These are phyloP conservation scores for Barnettozyma salicaria DNA, from an alignment of 805 yeast genomes.

Conservation along the genomic window DNA sequence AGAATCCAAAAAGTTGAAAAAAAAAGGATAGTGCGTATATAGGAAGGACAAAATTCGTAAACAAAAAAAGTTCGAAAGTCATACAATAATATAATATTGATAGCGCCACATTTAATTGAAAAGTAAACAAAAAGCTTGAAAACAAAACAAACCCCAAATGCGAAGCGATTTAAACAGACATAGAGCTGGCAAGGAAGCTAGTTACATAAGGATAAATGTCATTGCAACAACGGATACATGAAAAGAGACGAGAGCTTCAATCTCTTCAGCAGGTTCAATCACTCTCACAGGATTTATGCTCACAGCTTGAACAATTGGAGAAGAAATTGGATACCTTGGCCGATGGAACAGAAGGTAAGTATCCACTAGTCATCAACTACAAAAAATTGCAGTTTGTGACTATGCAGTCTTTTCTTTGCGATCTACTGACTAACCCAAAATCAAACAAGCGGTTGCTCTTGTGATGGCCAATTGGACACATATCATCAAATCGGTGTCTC, in stretches of 20 bases:
- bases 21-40: no score
- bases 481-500: slow-evolving; percentile 51
- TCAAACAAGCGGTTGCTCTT: slow-evolving; percentile 39
- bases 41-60: no score
- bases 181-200: background rate
- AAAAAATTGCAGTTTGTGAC: background rate
- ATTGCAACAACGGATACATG: slow-evolving; percentile 29
- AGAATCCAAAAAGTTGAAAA: no score
- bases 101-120: no score
- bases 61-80: no score
- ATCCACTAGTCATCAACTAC: no score
- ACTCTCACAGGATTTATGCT: slow-evolving; percentile 40
- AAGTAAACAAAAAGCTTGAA: no score
- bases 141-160: no score
- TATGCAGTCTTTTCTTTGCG: background rate
- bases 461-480: slow-evolving; percentile 63
- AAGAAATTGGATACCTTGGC: slow-evolving; percentile 38
- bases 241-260: slow-evolving; percentile 47
- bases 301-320: slow-evolving; percentile 44
- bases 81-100: no score
- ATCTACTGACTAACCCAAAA: slow-evolving; percentile 13
- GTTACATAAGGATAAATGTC: slow-evolving; percentile 15
- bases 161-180: no score
- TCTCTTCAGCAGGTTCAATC: slow-evolving; percentile 41
- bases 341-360: slow-evolving; percentile 49